Conservation (phyloP, 1,284 basidiomycete species). For the Phylloboletellus chloephorus region DNA sequence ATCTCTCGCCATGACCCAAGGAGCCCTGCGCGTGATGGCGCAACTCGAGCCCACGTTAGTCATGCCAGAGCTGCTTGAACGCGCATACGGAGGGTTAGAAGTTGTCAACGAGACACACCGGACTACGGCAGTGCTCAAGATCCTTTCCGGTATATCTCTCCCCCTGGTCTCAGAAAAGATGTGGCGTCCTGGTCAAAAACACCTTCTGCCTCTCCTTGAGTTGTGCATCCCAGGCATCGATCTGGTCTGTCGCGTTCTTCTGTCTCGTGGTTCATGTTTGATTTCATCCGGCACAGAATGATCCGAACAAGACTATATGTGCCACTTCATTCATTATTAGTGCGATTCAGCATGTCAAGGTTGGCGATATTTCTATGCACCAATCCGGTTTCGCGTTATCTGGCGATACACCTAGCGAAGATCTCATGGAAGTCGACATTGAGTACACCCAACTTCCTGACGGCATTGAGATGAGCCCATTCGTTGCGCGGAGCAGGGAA, state of each 20-base stretch:
- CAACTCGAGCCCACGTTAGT: slow-evolving; percentile 83
- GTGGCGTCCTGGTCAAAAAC: slow-evolving; percentile 85
- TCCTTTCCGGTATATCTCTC: slow-evolving; percentile 76
- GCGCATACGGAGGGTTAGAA: slow-evolving; percentile 88
- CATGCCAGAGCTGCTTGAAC: slow-evolving; percentile 90
- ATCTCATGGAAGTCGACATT: slow-evolving; percentile 49
- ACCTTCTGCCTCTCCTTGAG: slow-evolving; percentile 85
- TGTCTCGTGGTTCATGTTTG: slow-evolving; percentile 1
- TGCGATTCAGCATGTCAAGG: slow-evolving; percentile 74
- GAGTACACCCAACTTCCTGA: slow-evolving; percentile 45
- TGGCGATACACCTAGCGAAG: slow-evolving; percentile 48
- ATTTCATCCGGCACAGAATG: slow-evolving; percentile 55
- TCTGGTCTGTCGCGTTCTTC: slow-evolving; percentile 44
- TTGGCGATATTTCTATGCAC: slow-evolving; percentile 72
- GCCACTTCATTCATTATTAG: slow-evolving; percentile 77
- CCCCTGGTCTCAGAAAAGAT: slow-evolving; percentile 75
- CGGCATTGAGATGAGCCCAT: slow-evolving; percentile 48
- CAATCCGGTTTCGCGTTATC: slow-evolving; percentile 50
- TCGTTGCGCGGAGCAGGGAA: slow-evolving; percentile 49
- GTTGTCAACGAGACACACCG: slow-evolving; percentile 93
- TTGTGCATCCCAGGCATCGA: slow-evolving; percentile 91
- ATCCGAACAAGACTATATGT: slow-evolving; percentile 86
- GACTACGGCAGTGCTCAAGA: slow-evolving; percentile 86
- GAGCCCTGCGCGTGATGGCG: slow-evolving; percentile 67
- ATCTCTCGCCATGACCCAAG: slow-evolving; percentile 64